Evolutionary conservation across 148 eudicot species (phyloP).

Genomic region (Arbutus unedo): DNA sequence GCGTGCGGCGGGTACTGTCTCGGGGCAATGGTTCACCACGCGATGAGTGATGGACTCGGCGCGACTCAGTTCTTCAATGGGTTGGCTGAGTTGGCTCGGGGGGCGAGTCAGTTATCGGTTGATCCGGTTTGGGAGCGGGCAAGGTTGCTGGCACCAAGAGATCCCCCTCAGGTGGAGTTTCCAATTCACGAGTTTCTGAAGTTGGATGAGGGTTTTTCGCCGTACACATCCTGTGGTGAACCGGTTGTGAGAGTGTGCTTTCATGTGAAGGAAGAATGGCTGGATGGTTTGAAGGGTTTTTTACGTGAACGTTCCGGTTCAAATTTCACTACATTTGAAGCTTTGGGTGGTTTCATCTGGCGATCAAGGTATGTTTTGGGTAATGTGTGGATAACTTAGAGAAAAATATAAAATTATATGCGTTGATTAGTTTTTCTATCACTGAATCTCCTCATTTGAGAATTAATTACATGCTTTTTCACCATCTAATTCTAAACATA

Average conservation of each 20-base stretch:
- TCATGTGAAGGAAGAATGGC: constrained; percentile 45
- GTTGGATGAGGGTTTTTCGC: constrained; percentile 32
- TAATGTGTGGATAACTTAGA: too few species aligned
- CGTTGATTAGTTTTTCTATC: too few species aligned
- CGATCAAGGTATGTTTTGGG: constrained; percentile 43
- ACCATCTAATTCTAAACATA: too few species aligned
- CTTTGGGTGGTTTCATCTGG: constrained; percentile 76
- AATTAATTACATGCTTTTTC: too few species aligned
- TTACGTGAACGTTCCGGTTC: constrained; percentile 45
- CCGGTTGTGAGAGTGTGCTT: constrained; percentile 41
- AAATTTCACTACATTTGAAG: constrained; percentile 68
- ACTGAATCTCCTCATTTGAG: too few species aligned
- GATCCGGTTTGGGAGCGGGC: constrained; percentile 62
- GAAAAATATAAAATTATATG: too few species aligned
- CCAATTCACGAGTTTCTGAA: constrained; percentile 46
- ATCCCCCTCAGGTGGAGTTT: constrained; percentile 42
- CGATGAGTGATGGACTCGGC: constrained; percentile 63
- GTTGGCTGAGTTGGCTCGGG: constrained; percentile 58
- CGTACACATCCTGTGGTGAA: constrained; percentile 23
- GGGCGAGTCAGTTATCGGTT: constrained; percentile 24
- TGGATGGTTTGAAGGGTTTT: constrained; percentile 48
- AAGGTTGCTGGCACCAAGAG: constrained; percentile 51
- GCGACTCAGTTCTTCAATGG: constrained; percentile 55
- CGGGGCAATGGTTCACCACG: constrained; percentile 55
- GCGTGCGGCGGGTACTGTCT: constrained; percentile 60